Conservation (phyloP, 495 filamentous ascomycete genomes). For the Aspergillus baeticus region DNA sequence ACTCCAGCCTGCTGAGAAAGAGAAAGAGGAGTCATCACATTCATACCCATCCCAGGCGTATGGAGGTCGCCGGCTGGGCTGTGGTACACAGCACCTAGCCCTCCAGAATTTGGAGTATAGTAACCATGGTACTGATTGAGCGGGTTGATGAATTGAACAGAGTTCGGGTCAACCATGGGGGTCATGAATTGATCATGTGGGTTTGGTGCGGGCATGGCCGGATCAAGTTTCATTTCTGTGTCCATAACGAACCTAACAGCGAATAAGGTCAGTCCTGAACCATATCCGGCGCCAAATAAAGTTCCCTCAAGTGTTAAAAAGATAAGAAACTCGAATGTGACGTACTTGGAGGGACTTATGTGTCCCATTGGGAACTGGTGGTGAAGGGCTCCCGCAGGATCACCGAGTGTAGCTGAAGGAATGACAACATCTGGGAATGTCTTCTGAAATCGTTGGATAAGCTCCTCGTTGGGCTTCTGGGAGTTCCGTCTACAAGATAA, state of each 20-base stretch:
- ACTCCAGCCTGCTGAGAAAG: constrained; percentile 64
- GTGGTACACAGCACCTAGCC: constrained; percentile 79
- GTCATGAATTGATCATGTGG: constrained; percentile 81
- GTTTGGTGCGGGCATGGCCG: constrained; percentile 70
- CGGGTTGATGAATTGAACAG: constrained; percentile 74
- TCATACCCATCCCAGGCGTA: constrained; percentile 73
- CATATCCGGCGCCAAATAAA: neutral
- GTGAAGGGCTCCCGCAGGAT: neutral
- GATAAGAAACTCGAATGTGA: neutral
- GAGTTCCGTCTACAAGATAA: constrained; percentile 62
- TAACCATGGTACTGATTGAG: constrained; percentile 78
- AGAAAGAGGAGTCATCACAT: constrained; percentile 82
- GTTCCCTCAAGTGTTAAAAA: neutral
- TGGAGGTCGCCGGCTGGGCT: constrained; percentile 86
- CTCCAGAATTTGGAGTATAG: constrained; percentile 85
- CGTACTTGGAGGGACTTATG: constrained; percentile 31
- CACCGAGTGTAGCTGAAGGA: constrained; percentile 21
- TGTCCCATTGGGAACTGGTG: constrained; percentile 10
- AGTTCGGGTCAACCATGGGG: constrained; percentile 79
- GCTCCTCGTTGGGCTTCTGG: constrained; percentile 82
- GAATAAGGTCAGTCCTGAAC: constrained; percentile 3
- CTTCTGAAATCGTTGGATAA: constrained; percentile 80
- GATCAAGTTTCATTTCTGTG: constrained; percentile 67
- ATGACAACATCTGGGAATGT: constrained; percentile 66
- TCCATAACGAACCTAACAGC: constrained; percentile 41